Base-by-base conservation (phyloP, 805 yeast genomes). In the Suhomyces kilbournensis region DNA sequence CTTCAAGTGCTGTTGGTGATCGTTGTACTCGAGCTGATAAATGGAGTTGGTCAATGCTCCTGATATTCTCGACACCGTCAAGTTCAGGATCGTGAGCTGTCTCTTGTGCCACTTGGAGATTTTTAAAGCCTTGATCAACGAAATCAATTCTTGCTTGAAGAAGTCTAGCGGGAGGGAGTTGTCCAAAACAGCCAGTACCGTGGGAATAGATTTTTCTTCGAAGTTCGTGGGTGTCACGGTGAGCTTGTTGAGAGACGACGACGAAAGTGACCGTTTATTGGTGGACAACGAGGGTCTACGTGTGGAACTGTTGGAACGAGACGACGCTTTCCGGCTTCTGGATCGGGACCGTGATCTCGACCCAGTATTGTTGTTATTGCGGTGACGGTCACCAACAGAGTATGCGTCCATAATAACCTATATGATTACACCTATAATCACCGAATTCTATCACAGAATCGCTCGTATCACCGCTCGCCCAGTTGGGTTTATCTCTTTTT, bases 21-120 rank as follows among this genome's bases (percentile, higher is more conserved):
- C 58, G 59, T 69, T 56, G 50, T 88, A 85, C 60, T 80, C 85
- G 3, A 94, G 80, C 62, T 84, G 84, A 67, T 87, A 94, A 50
- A 93, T 88, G 32, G 92, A 86, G 67, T 94, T 94, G 19, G 98
- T 94, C 66, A 94, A 78, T 0, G 99, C 99, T 19, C 99, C 98
- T 35, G 89, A 82, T 47, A 94, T 90, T 57, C 97, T 79, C 40
- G 71, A 75, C 19, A 92, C 67, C 20, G 69, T 74, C 39, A 93
- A 67, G 38, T 73, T 68, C 7, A 73, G 60, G 56, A 62, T 61
- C 3, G 66, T 64, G 55, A 75, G 77, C 49, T 58, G 72, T 28
- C 85, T 78, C 55, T 76, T 76, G 60, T 84, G 82, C 99, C 99
- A 94, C 67, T 87, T 86, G 32, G 90, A 80, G 43, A 94, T 83